Evolutionary conservation across 2,329 filamentous ascomycete species (phyloP), one percentile per base, ranked within the genome.

Genomic region (Fusarium mexicanum): DNA sequence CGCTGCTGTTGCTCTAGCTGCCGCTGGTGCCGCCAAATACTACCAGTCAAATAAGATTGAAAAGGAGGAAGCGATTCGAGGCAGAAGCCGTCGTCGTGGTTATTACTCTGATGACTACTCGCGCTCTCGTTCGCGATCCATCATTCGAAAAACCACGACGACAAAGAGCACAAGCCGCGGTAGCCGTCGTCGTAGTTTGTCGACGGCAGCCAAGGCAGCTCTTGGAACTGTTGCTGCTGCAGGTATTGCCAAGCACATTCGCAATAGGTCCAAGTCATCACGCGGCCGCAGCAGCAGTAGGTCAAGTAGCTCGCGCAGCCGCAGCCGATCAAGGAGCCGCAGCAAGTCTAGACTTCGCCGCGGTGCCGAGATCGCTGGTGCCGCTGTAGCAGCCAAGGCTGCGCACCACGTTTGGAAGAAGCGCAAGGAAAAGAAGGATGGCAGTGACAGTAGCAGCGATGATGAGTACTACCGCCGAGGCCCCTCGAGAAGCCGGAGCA

Each of bases 11-110:
- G 90, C 90, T 22, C 84, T 92, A 31, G 90, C 90, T 13, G 88
- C 91, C 26, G 90, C 90, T 8, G 90, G 90, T n/a, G 90, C 90
- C 10, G 87, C 89, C 71, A 91, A 91, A 78, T 91, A 91, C 77
- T 88, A 89, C 78, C 87, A 91, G 71, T 86, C 87, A 74, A 88
- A 86, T 80, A 91, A 89, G 77, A 80, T 87, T 50, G 88, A 91
- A 50, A 89, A 87, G 77, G 90, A 91, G 72, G 90, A 91, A 75
- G 80, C 85, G 20, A 83, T 72, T 37, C 87, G 90, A 57, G 90
- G 90, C 16, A 87, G 90, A 50, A 87, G 87, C 75, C 85, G 87
- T 35, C 80, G 88, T 44, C 80, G 82, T 43, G 81, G 82, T 61
- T 81, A 82, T 44, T 74, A 84, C 66, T 86, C 85, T 4, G 84